phyloP scores from a whole-genome alignment of 306 rosid species.

The Lupinus albus region DNA sequence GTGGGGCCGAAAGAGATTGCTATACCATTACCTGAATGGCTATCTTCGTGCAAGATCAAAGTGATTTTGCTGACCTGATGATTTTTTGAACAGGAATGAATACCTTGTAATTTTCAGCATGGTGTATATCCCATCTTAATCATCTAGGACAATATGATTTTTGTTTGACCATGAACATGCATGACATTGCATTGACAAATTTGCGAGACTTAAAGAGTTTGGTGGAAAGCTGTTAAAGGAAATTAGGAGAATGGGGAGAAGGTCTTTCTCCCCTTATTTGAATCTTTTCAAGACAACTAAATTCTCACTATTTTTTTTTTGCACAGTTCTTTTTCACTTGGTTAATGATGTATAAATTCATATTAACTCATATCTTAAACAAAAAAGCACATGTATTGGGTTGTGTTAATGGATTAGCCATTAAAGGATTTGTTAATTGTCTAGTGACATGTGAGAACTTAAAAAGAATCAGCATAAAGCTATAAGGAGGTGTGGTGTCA shows the following conservation, averaged over 20 bases:
- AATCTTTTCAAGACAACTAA: too few species aligned
- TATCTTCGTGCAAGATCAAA: constrained; percentile 48
- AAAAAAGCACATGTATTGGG: too few species aligned
- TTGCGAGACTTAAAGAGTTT: neutral
- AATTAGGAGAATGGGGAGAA: neutral
- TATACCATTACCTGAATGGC: constrained; percentile 50
- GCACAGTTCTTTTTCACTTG: too few species aligned
- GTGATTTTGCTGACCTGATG: constrained; percentile 42
- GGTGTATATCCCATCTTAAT: constrained; percentile 49
- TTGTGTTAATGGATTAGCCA: too few species aligned
- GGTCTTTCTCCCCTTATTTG: too few species aligned
- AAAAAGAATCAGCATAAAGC: too few species aligned
- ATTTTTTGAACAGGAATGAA: constrained; percentile 25
- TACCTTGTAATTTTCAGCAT: constrained; percentile 43
- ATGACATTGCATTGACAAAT: constrained; percentile 10
- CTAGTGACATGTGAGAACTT: too few species aligned
- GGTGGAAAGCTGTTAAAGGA: constrained; percentile 21
- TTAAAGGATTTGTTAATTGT: too few species aligned
- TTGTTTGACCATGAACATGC: constrained; percentile 20
- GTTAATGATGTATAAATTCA: too few species aligned
- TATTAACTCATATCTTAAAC: too few species aligned
- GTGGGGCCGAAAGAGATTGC: constrained; percentile 52
- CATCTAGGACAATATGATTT: constrained; percentile 32
- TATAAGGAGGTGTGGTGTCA: too few species aligned
- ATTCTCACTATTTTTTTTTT: too few species aligned